Percentiles rank a stretch among this genome's conserved stretches.
phyloP scores from a whole-genome alignment of 495 filamentous ascomycete species.

The Halenospora varia region DNA sequence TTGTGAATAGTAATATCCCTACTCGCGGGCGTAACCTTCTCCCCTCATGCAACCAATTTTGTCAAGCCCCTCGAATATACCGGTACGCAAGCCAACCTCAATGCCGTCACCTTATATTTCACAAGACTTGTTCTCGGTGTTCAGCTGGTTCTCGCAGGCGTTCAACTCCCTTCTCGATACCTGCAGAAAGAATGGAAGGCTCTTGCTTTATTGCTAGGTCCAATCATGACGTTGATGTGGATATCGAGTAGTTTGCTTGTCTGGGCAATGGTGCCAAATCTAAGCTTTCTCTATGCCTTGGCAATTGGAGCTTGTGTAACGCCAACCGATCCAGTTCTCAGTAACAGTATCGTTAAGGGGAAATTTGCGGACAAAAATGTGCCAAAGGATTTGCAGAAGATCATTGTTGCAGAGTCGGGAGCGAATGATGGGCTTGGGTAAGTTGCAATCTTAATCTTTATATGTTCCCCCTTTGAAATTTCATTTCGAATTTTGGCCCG shows the following conservation, averaged over 20 bases:
- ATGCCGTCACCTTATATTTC: constrained; percentile 73
- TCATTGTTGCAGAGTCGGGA: constrained; percentile 87
- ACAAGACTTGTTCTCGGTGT: constrained; percentile 86
- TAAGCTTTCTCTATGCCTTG: constrained; percentile 72
- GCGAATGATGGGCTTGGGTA: constrained; percentile 86
- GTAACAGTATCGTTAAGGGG: constrained; percentile 88
- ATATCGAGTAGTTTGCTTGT: constrained; percentile 71
- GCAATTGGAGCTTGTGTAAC: constrained; percentile 81
- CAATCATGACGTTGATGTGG: constrained; percentile 90
- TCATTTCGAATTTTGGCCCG: no score
- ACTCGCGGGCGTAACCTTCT: constrained; percentile 73
- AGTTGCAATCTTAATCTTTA: neutral
- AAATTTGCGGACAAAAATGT: constrained; percentile 91
- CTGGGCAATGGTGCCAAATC: constrained; percentile 71
- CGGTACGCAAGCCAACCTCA: constrained; percentile 53
- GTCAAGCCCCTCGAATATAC: constrained; percentile 76
- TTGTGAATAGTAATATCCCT: constrained; percentile 68
- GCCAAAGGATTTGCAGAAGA: constrained; percentile 73
- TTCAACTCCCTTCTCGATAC: constrained; percentile 88
- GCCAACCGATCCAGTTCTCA: constrained; percentile 87
- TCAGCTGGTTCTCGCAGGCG: constrained; percentile 83
- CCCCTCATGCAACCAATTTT: constrained; percentile 72
- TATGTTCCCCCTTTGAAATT: neutral
- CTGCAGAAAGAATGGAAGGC: constrained; percentile 76
- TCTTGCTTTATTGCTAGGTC: constrained; percentile 71